A percentile compares a stretch with the other conserved stretches of the same genome.
These are phyloP conservation scores for Xylaria sp. DNA, from an alignment of 2,329 filamentous ascomycete species.

Conservation along the genomic window DNA sequence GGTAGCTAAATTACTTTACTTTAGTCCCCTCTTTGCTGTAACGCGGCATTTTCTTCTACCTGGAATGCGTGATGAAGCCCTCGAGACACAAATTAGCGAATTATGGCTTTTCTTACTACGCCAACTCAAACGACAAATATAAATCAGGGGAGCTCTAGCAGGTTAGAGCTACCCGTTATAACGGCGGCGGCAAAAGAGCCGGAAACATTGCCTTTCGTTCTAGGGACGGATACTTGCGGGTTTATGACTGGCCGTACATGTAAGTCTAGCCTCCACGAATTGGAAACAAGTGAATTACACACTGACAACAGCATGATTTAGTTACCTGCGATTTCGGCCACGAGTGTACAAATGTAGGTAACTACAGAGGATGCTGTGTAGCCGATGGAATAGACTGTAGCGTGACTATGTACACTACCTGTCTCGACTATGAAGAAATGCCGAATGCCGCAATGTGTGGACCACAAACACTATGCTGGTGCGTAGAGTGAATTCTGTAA, in stretches of 20 bases:
- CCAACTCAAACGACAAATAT: slow-evolving; percentile 25
- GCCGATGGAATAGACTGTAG: slow-evolving; percentile 32
- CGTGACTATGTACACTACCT: slow-evolving; percentile 38
- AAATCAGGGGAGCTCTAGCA: slow-evolving; percentile 9
- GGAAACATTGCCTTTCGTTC: slow-evolving; percentile 27
- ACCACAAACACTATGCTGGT: too few species aligned
- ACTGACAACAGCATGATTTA: slow-evolving; percentile 25
- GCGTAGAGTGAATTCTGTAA: too few species aligned
- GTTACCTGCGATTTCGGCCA: slow-evolving; percentile 40
- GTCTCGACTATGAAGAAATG: slow-evolving; percentile 33
- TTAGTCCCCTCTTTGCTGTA: background rate
- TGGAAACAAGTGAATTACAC: background rate
- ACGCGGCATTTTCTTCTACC: background rate
- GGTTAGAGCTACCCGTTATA: slow-evolving; percentile 14
- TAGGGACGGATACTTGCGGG: slow-evolving; percentile 39
- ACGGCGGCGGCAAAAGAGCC: slow-evolving; percentile 22
- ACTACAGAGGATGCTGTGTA: slow-evolving; percentile 39
- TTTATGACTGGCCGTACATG: slow-evolving; percentile 36
- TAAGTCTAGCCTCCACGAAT: slow-evolving; percentile 21
- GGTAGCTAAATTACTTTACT: background rate
- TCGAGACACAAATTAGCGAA: slow-evolving; percentile 26
- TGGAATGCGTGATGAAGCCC: slow-evolving; percentile 33
- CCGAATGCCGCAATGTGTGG: slow-evolving; percentile 31
- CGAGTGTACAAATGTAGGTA: slow-evolving; percentile 38
- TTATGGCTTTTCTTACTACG: slow-evolving; percentile 34